Conservation (phyloP, 768 basidiomycete species). For the Leccinellum rugosiceps region DNA sequence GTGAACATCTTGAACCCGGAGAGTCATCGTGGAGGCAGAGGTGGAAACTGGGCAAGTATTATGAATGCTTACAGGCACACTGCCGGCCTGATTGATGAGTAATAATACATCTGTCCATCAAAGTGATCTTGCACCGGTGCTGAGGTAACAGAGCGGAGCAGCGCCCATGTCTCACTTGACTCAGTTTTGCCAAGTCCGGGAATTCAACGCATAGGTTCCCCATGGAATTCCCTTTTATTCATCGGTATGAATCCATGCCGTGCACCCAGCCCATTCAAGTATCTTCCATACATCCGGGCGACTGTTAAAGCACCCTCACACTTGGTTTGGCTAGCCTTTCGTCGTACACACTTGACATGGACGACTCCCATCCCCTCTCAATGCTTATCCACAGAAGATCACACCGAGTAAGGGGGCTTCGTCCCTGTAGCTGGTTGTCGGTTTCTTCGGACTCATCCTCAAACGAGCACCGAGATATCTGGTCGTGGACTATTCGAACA, state of each 20-base stretch:
- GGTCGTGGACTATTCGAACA: conserved; percentile 16
- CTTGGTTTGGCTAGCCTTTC: neutral
- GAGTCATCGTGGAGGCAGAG: neutral
- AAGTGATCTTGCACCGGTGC: conserved; percentile 12
- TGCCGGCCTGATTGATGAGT: too few species aligned
- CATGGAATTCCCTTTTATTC: conserved; percentile 14
- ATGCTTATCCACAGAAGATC: conserved; percentile 8
- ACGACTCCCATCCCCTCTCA: conserved; percentile 6
- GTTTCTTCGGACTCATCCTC: conserved; percentile 11
- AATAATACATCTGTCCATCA: neutral
- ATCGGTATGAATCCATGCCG: conserved; percentile 14
- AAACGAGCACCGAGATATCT: conserved; percentile 14
- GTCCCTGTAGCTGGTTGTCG: conserved; percentile 27
- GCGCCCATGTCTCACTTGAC: conserved; percentile 5
- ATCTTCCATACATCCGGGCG: conserved; percentile 1
- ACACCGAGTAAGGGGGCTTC: conserved; percentile 26
- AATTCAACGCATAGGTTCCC: neutral
- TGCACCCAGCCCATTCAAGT: conserved; percentile 1
- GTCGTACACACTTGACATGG: conserved; percentile 8
- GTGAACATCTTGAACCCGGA: neutral
- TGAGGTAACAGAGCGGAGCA: conserved; percentile 15
- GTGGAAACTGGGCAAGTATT: neutral
- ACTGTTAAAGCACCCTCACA: neutral
- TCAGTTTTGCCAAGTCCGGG: conserved; percentile 1
- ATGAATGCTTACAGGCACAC: neutral